Conservation (phyloP, 352 stramenopile species). For the Phytophthora rubi region DNA sequence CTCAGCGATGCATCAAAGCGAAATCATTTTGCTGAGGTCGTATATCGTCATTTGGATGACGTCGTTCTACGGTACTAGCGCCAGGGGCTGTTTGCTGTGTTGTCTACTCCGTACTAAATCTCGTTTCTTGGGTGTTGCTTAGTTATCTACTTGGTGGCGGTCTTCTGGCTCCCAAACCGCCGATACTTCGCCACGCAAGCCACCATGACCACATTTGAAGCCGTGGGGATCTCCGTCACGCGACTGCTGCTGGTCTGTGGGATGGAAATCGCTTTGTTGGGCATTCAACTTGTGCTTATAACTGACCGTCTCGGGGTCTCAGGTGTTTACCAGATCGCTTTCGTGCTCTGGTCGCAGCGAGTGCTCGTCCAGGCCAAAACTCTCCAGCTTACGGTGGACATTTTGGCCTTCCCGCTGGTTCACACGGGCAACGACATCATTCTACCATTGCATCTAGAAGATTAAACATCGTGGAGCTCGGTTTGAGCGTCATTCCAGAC, state of each 20-base stretch:
- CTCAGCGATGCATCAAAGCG: slow-evolving; percentile 23
- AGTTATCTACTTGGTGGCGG: slow-evolving; percentile 18
- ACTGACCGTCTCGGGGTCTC: slow-evolving; percentile 3
- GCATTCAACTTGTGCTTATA: slow-evolving; percentile 20
- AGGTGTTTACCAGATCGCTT: slow-evolving; percentile 21
- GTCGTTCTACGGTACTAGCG: slow-evolving; percentile 25
- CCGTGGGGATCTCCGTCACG: slow-evolving; percentile 2
- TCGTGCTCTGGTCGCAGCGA: slow-evolving; percentile 24
- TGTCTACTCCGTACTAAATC: background rate
- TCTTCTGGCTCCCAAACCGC: slow-evolving; percentile 26
- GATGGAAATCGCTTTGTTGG: slow-evolving; percentile 20
- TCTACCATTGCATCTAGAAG: background rate
- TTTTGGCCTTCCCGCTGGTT: slow-evolving; percentile 23
- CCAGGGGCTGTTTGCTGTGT: background rate
- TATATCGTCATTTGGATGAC: slow-evolving; percentile 26
- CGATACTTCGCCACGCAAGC: slow-evolving; percentile 19
- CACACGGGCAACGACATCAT: slow-evolving; percentile 27
- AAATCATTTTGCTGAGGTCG: slow-evolving; percentile 35
- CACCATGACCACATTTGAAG: slow-evolving; percentile 14
- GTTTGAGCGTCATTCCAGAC: no score
- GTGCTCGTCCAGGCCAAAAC: slow-evolving; percentile 20
- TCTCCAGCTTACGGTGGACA: slow-evolving; percentile 15
- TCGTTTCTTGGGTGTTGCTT: background rate
- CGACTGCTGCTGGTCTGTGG: slow-evolving; percentile 14
- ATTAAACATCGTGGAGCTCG: background rate